Base-by-base conservation (phyloP, 2,329 filamentous ascomycete species). In the Paecilomyces fulvus region DNA sequence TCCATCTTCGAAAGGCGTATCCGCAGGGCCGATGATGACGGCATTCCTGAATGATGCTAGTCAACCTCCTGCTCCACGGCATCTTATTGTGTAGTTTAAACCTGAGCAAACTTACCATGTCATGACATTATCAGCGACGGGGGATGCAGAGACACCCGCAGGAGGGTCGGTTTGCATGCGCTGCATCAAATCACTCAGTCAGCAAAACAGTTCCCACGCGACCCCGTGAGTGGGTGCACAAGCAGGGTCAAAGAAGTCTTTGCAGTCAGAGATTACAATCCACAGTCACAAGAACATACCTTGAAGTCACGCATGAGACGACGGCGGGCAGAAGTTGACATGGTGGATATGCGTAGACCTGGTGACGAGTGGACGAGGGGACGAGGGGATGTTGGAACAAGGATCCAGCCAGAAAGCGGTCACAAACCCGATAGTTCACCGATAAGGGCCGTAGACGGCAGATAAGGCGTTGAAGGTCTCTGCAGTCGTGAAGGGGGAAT, bases 251-350 rank as follows among this genome's bases (percentile, higher is more conserved):
- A 14, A 52, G 23, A 55, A 54, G 52, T 53, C 50, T 49, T 56
- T 37, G 33, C 53, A 55, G 28, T 23, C 17, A 17, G 17, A 43
- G 31, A 50, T 30, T 37, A 51, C 11, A 49, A 37, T 33, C 17
- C 12, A 51, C 21, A n/a, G 48, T 30, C 17, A 56, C 17, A n/a
- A 31, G 30, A 37, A 63, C 83, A 59, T 74, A 95, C 91, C 88
- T 97, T 97, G 84, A 97, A 97, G 80, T 97, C 94, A 74, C 94
- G 89, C 94, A 99, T 97, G 74, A 99, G 81, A 72, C 94, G 90
- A 72, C 94, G 89, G 72, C 94, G 88, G 65, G 94, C 94, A 65
- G 92, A 89, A 61, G 94, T 97, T 67, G 92, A 97, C 92, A 90
- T 91, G 65, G 63, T 77, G 70, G 59, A 9, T 20, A 20, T 5